Evolutionary conservation across 192 early-diverging fungal species (phyloP).

Genomic region (Lobosporangium transversale): DNA sequence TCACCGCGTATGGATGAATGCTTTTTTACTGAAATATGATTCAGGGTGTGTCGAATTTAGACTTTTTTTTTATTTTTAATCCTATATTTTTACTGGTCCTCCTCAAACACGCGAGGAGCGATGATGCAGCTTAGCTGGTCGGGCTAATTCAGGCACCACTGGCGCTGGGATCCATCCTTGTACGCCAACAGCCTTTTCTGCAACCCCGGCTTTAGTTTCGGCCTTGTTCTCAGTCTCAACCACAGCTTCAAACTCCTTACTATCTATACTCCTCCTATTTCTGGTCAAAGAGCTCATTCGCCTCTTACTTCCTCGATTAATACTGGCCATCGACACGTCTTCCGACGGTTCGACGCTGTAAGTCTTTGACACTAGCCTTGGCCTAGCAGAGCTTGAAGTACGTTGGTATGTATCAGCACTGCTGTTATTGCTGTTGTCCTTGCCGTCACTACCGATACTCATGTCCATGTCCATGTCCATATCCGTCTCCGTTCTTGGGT

Average conservation of each 20-base stretch:
- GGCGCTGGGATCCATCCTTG: constrained; percentile 3
- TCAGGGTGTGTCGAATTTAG: too few relatives aligned
- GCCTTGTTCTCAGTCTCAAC: too few relatives aligned
- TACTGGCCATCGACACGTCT: background rate
- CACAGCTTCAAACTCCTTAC: too few relatives aligned
- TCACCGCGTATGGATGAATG: too few relatives aligned
- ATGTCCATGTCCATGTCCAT: background rate
- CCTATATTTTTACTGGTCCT: constrained; percentile 9
- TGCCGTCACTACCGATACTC: too few relatives aligned
- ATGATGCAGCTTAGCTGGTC: constrained; percentile 42
- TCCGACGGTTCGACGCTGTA: too few relatives aligned
- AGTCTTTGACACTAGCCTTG: background rate
- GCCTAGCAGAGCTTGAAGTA: background rate
- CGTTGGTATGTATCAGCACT: too few relatives aligned
- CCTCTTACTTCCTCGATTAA: constrained; percentile 7
- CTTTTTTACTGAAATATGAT: too few relatives aligned
- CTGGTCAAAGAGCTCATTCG: constrained; percentile 24
- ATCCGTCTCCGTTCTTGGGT: constrained; percentile 4
- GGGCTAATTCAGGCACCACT: constrained; percentile 16
- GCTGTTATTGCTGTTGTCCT: too few relatives aligned
- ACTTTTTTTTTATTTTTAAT: too few relatives aligned
- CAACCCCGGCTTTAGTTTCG: too few relatives aligned
- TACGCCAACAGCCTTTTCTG: background rate
- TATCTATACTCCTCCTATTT: too few relatives aligned
- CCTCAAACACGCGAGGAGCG: constrained; percentile 22